These are phyloP conservation scores for Ceratocystis alfenasii DNA, from an alignment of 2,329 filamentous ascomycete genomes.

Conservation along the genomic window DNA sequence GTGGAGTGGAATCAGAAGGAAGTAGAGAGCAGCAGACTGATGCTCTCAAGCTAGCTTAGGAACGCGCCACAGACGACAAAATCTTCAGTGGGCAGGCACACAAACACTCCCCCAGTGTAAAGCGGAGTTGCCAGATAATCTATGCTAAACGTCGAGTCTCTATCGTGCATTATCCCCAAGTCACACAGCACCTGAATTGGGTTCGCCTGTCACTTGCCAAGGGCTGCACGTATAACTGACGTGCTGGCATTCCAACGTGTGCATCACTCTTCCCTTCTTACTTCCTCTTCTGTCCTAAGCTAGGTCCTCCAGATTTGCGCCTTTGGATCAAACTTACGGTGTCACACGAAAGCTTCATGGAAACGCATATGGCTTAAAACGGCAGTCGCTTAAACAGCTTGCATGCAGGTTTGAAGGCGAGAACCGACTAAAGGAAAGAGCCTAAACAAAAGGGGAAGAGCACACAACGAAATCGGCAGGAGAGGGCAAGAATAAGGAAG, in stretches of 20 bases:
- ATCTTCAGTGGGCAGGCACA: neutral
- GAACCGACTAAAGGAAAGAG: neutral
- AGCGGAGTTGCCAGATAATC: too few relatives aligned
- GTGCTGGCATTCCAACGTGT: neutral
- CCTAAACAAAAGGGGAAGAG: neutral
- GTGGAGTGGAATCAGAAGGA: neutral
- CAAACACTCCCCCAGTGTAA: too few relatives aligned
- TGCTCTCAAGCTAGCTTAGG: neutral
- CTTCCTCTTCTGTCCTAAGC: neutral
- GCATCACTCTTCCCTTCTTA: neutral
- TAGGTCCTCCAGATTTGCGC: neutral
- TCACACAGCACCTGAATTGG: too few relatives aligned
- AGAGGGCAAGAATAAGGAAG: neutral
- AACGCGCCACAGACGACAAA: neutral
- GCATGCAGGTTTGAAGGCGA: neutral
- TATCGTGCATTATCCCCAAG: too few relatives aligned
- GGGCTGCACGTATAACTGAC: neutral
- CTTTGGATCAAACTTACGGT: neutral
- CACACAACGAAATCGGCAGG: neutral
- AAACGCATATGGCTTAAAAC: neutral
- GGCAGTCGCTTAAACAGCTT: slow-evolving; percentile 2
- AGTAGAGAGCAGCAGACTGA: neutral
- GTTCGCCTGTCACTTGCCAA: too few relatives aligned
- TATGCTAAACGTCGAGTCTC: too few relatives aligned
- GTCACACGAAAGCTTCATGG: neutral